Conservation (phyloP, 805 yeast species). For the Starmerella tilneyi region DNA sequence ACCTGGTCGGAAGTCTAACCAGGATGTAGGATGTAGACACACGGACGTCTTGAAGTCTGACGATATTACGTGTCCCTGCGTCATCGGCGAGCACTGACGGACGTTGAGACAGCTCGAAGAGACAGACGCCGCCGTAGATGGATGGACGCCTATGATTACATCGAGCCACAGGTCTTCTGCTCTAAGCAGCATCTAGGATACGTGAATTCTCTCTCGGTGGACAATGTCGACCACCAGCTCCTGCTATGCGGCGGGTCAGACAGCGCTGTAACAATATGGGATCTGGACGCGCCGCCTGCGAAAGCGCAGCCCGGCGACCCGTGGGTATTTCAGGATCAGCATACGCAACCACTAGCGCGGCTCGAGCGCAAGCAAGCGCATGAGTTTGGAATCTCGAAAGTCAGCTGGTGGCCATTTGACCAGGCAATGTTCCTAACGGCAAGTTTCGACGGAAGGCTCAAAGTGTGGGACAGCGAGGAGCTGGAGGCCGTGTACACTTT, state of each 20-base stretch:
- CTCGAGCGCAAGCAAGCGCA: constrained; percentile 37
- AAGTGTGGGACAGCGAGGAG: constrained; percentile 68
- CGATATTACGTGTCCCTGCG: too few relatives aligned
- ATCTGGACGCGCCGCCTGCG: constrained; percentile 32
- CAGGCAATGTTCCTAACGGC: constrained; percentile 75
- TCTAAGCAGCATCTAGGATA: constrained; percentile 34
- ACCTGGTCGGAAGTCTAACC: too few relatives aligned
- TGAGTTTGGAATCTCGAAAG: constrained; percentile 57
- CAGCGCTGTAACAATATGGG: constrained; percentile 60
- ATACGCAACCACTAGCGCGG: constrained; percentile 15
- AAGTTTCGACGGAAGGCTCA: constrained; percentile 67
- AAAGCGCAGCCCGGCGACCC: constrained; percentile 15
- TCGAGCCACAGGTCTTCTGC: constrained; percentile 21
- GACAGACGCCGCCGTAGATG: background rate
- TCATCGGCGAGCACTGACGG: too few relatives aligned
- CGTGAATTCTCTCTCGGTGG: constrained; percentile 53
- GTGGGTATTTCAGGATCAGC: constrained; percentile 17
- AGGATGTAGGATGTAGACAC: too few relatives aligned
- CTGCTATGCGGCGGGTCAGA: constrained; percentile 67
- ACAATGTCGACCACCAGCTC: constrained; percentile 37
- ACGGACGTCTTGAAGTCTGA: too few relatives aligned
- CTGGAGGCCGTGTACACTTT: constrained; percentile 60
- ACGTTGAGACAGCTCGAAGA: too few relatives aligned
- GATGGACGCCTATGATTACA: constrained; percentile 12
- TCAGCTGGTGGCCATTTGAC: constrained; percentile 85